Base-by-base conservation (phyloP, 441 rosid species). In the Pelargonium exstipulatum region DNA sequence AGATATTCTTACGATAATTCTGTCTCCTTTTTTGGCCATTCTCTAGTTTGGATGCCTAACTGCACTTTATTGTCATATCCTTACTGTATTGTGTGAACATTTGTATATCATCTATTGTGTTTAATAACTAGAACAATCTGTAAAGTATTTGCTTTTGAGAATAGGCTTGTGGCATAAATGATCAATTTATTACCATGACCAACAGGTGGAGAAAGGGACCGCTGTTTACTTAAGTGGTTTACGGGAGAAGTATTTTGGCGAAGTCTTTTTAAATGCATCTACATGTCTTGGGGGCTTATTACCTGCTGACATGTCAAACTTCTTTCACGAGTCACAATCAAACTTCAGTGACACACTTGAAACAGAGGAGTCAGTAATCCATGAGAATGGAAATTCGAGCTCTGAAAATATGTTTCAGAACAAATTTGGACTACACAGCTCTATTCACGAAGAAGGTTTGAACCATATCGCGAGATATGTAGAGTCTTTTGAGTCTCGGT, bases 181-280 rank as follows among this genome's bases (percentile, higher is more conserved):
- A 60, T 60, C 35, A 8, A 8, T 40, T 40, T 40, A 40, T 9
- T 40, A 40, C 45, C 45, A 66, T 48, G 64, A 57, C 78, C 35
- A 76, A 76, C 94, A 91, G 99, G 97, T 91, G 76, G 99, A 94
- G 82, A 91, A 81, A 84, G 99, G 99, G 64, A 73, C 88, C 73
- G 70, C 86, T 26, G 85, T 91, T 66, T 91, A 90, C 78, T 77
- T 91, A 71, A 91, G 99, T 78, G 99, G 99, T 66, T 79, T 90
- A 65, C 85, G 96, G 74, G 99, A 94, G 89, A 94, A 90, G 84
- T 82, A 94, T 81, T 91, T 90, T 77, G 99, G 99, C 62, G 97
- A 94, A 79, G 10, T 94, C 57, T 94, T 94, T 81, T 79, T 84
- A 65, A 90, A 88, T 80, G 94, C 95, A 62, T 83, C 90, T 60